A percentile compares a stretch with the other conserved stretches of the same genome.
Conservation (phyloP, 2,329 filamentous ascomycete genomes). For the Cytospora leucostoma region DNA sequence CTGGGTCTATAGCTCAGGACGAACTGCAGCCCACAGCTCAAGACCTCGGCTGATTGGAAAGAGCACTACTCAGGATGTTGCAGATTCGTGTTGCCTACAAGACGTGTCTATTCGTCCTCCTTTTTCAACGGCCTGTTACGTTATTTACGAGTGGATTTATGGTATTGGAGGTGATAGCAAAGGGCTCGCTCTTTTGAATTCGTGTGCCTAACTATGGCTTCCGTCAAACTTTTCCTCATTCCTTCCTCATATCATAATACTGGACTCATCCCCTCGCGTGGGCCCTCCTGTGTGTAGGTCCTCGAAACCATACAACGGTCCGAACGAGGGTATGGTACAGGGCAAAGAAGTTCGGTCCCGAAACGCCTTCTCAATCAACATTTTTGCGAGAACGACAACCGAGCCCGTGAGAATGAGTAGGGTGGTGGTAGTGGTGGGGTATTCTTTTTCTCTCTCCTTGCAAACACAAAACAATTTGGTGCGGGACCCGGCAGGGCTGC, state of each 20-base stretch:
- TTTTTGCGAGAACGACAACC: slow-evolving; percentile 3
- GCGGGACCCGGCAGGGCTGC: not conserved
- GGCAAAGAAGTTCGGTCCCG: not conserved
- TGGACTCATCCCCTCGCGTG: not conserved
- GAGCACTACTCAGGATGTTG: too few species aligned
- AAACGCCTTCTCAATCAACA: not conserved
- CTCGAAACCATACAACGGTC: not conserved
- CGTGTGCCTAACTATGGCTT: not conserved
- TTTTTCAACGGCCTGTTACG: not conserved
- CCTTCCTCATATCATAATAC: not conserved
- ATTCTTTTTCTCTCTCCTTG: slow-evolving; percentile 12
- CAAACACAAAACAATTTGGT: not conserved
- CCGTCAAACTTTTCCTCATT: not conserved
- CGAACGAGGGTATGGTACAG: not conserved
- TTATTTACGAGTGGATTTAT: not conserved
- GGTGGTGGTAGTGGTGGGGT: slow-evolving; percentile 15
- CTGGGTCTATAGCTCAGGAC: too few species aligned
- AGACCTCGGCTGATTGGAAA: too few species aligned
- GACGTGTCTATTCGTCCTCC: too few species aligned
- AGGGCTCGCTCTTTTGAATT: not conserved
- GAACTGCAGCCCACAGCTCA: too few species aligned
- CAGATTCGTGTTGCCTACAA: too few species aligned
- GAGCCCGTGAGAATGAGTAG: slow-evolving; percentile 26
- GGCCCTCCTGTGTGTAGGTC: not conserved
- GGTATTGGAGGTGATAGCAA: not conserved